phyloP scores from a whole-genome alignment of 2,329 filamentous ascomycete species.

The Fusarium solani-melongenae region DNA sequence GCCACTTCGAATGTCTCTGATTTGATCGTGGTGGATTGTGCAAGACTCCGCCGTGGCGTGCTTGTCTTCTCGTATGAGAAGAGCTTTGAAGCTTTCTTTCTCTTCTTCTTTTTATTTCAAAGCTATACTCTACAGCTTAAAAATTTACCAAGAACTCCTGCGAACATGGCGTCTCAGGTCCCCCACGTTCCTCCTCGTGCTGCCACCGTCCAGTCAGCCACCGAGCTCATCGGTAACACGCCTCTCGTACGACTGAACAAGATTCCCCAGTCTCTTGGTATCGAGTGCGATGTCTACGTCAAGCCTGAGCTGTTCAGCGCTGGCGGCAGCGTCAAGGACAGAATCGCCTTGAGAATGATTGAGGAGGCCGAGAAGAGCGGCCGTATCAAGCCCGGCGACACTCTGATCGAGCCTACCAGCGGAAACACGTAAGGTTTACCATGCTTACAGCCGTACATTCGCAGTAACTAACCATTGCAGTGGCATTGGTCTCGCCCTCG shows the following conservation, averaged over 20 bases:
- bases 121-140: not conserved
- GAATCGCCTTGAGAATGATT: conserved; percentile 95
- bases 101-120: not conserved
- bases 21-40: conserved; percentile 20
- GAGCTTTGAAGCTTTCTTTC: not conserved
- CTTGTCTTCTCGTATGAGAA: conserved; percentile 32
- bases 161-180: conserved; percentile 42
- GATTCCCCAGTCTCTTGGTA: conserved; percentile 89
- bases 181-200: conserved; percentile 48
- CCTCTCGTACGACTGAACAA: conserved; percentile 91
- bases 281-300: conserved; percentile 87
- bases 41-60: conserved; percentile 42
- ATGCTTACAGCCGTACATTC: not conserved
- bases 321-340: conserved; percentile 90
- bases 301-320: conserved; percentile 94
- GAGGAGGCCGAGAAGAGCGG: conserved; percentile 93
- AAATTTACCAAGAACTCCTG: not conserved
- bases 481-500: conserved; percentile 91
- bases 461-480: conserved; percentile 39
- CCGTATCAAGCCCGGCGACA: conserved; percentile 96
- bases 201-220: conserved; percentile 67
- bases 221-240: conserved; percentile 91
- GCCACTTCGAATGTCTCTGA: conserved; percentile 33
- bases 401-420: conserved; percentile 94
- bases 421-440: conserved; percentile 77